phyloP scores from a whole-genome alignment of 768 basidiomycete species.

The Boletus eberwhitei region DNA sequence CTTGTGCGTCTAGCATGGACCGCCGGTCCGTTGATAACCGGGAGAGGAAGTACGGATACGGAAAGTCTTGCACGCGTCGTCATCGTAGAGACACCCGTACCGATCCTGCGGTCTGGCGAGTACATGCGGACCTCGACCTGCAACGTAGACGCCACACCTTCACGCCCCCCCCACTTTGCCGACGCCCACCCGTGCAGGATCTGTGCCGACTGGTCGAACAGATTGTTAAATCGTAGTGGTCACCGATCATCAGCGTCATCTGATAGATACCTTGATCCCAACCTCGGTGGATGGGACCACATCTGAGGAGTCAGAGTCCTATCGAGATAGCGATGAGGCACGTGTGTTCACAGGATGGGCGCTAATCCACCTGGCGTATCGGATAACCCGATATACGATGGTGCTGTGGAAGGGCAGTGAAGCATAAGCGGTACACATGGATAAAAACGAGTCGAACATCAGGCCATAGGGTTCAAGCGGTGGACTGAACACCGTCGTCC shows the following conservation, averaged over 20 bases:
- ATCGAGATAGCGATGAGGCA: slow-evolving; percentile 8
- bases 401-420: slow-evolving; percentile 1
- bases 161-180: slow-evolving; percentile 42
- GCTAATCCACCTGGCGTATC: slow-evolving; percentile 4
- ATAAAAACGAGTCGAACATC: slow-evolving; percentile 3
- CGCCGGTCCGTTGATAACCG: background rate
- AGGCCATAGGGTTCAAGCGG: slow-evolving; percentile 7
- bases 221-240: background rate
- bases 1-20: slow-evolving; percentile 51
- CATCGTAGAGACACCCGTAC: slow-evolving; percentile 57
- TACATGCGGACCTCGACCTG: slow-evolving; percentile 5
- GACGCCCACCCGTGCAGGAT: slow-evolving; percentile 46
- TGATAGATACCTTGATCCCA: slow-evolving; percentile 61
- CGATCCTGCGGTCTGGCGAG: slow-evolving; percentile 27
- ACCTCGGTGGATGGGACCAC: slow-evolving; percentile 14
- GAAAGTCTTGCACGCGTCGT: slow-evolving; percentile 49
- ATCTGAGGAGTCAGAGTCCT: background rate
- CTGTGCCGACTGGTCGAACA: too few relatives aligned
- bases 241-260: background rate
- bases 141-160: slow-evolving; percentile 59
- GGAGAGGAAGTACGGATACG: background rate
- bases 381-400: background rate
- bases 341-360: slow-evolving; percentile 13
- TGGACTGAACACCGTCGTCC: background rate
- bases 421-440: background rate